phyloP scores from a whole-genome alignment of 2,329 filamentous ascomycete genomes.

The Rhytidhysteron rufulum region DNA sequence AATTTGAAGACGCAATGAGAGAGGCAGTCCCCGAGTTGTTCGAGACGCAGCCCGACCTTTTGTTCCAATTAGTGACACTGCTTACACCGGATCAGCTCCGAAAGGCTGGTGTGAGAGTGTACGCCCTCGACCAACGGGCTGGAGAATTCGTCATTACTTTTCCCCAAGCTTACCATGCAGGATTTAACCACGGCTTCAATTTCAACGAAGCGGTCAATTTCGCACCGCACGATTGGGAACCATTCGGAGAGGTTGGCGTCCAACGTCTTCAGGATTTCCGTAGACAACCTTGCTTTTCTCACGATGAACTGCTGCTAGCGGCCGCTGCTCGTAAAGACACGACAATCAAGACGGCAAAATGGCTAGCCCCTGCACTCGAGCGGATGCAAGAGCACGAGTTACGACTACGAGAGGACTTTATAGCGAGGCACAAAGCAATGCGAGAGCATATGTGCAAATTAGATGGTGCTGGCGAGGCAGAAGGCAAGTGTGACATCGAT shows the following conservation, averaged over 20 bases:
- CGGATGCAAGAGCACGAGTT: constrained; percentile 73
- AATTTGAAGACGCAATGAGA: constrained; percentile 92
- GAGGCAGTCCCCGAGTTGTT: constrained; percentile 95
- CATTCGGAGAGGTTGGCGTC: constrained; percentile 81
- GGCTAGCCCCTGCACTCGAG: constrained; percentile 83
- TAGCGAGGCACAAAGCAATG: constrained; percentile 58
- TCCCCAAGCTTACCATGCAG: constrained; percentile 93
- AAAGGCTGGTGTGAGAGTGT: constrained; percentile 89
- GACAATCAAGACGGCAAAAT: constrained; percentile 87
- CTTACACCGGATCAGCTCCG: constrained; percentile 88
- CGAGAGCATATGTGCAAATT: constrained; percentile 33
- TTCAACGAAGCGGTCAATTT: constrained; percentile 99
- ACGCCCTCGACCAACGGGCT: constrained; percentile 90
- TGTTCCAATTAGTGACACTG: constrained; percentile 96
- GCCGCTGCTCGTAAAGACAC: constrained; percentile 72
- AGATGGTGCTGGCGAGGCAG: constrained; percentile 50
- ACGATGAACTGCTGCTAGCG: constrained; percentile 90
- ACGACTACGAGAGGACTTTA: constrained; percentile 63
- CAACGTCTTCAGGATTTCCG: constrained; percentile 82
- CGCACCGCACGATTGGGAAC: constrained; percentile 92
- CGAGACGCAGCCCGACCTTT: constrained; percentile 90
- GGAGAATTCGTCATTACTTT: constrained; percentile 97
- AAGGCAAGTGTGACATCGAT: constrained; percentile 24
- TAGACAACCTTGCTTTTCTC: constrained; percentile 92
- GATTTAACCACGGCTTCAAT: constrained; percentile 97